These are phyloP conservation scores for Debaryomyces sp. DNA, from an alignment of 1,139 yeast genomes.

Conservation along the genomic window DNA sequence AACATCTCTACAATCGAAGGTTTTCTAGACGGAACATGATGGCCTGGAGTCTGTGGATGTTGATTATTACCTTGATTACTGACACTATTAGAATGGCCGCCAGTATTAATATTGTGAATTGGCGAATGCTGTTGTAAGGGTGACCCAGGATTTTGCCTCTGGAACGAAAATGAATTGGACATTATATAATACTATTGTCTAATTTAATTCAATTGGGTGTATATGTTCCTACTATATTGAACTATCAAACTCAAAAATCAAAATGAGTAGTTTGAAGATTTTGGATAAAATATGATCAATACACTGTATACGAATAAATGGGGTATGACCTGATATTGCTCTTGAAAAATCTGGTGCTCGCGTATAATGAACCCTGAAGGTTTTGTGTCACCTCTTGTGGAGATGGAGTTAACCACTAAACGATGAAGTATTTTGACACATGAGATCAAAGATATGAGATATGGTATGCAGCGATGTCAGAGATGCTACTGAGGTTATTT, in stretches of 20 bases:
- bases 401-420: not conserved
- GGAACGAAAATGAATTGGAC: slow-evolving; percentile 12
- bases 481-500: not conserved
- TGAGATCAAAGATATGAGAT: not conserved
- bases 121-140: slow-evolving; percentile 9
- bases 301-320: not conserved
- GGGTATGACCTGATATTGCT: slow-evolving; percentile 8
- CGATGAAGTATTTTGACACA: not conserved
- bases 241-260: not conserved
- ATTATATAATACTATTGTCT: slow-evolving; percentile 2
- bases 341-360: slow-evolving; percentile 2
- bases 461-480: not conserved
- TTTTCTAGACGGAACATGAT: slow-evolving; percentile 43
- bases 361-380: not conserved
- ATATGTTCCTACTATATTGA: not conserved
- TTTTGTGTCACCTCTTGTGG: slow-evolving; percentile 3
- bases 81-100: not conserved
- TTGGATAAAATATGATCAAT: slow-evolving; percentile 1
- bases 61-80: not conserved
- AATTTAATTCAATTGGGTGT: slow-evolving; percentile 4
- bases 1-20: slow-evolving; percentile 82
- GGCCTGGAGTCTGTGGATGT: slow-evolving; percentile 10
- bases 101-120: not conserved
- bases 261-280: not conserved
- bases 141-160: slow-evolving; percentile 12